Percentiles rank a stretch among this genome's conserved stretches.
phyloP scores from a whole-genome alignment of 495 filamentous ascomycete genomes.

The Lindgomyces ingoldianus region DNA sequence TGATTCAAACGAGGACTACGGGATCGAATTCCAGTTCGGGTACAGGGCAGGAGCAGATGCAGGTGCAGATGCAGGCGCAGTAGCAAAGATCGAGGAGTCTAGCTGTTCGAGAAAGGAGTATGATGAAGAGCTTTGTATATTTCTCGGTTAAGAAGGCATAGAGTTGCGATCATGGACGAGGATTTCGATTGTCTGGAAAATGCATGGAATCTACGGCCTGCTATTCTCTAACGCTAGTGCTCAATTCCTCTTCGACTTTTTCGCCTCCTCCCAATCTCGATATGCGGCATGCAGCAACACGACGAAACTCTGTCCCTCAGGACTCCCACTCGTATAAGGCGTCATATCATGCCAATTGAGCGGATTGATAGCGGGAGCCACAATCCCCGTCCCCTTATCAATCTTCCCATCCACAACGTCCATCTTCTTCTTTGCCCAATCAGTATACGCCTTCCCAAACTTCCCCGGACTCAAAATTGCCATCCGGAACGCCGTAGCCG shows the following conservation, averaged over 20 bases:
- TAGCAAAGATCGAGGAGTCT: no score
- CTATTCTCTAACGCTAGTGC: no score
- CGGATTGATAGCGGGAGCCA: slow-evolving; percentile 53
- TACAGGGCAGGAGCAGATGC: background rate
- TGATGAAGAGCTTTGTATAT: no score
- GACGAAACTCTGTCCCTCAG: slow-evolving; percentile 54
- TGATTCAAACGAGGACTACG: background rate
- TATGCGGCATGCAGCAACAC: slow-evolving; percentile 52
- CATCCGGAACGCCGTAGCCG: slow-evolving; percentile 52
- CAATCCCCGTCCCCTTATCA: slow-evolving; percentile 44
- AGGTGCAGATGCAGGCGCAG: background rate
- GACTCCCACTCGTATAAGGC: slow-evolving; percentile 43
- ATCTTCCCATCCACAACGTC: slow-evolving; percentile 43
- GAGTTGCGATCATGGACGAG: background rate
- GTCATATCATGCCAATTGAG: slow-evolving; percentile 49
- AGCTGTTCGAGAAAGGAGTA: no score
- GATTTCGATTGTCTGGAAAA: background rate
- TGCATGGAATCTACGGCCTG: background rate
- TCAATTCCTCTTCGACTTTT: no score
- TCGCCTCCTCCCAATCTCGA: slow-evolving; percentile 47
- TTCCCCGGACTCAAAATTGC: slow-evolving; percentile 45
- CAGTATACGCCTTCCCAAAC: slow-evolving; percentile 47
- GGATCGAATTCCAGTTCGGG: background rate
- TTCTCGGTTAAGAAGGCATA: background rate
- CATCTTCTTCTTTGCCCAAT: slow-evolving; percentile 52